Base-by-base conservation (phyloP, 1,284 basidiomycete species). In the Cystobasidiaceae sp. region DNA sequence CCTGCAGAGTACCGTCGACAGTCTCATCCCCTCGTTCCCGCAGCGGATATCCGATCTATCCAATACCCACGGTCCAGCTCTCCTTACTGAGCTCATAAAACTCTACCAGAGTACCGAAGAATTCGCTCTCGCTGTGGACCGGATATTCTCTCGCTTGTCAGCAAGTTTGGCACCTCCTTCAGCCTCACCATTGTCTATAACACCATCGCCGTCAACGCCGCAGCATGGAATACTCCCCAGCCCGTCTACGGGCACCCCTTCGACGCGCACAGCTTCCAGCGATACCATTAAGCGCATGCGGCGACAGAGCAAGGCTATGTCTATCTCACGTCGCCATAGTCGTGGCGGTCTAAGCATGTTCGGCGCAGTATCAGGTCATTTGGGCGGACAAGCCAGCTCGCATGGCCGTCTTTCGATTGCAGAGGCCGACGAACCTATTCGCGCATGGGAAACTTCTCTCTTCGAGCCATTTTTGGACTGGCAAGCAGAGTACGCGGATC, bases 391-490 rank as follows among this genome's bases (percentile, higher is more conserved):
- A 9, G 23, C 13, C 3, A 37, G 11, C 17, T 50, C 23, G 15
- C 45, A 56, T 19, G 45, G 39, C 39, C 34, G 60, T 5, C 37
- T 58, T 48, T 49, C 46, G 19, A 48, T 63, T 37, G 52, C 51
- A 30, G 58, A 59, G 23, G 50, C 69, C 11, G 25, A 21, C 21
- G 54, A 66, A 48, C 43, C 70, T 34, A 52, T 74, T 50, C 66
- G 70, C 59, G 43, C 85, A 51, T 96, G 93, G 93, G 90, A 94
- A 73, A 86, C 87, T 59, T 85, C 87, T 41, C 80, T 96, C 8
- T 93, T 92, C 76, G 90, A 93, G 74, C 90, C 93, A 0, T 96
- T 94, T 79, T 80, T 93, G 19, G 89, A 93, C 73, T 87, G 87
- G 68, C 93, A 96, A 74, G 81, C 84, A 17, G 86, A 91, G 60